phyloP scores from a whole-genome alignment of 192 early-diverging fungal species.

The Podila horticola region DNA sequence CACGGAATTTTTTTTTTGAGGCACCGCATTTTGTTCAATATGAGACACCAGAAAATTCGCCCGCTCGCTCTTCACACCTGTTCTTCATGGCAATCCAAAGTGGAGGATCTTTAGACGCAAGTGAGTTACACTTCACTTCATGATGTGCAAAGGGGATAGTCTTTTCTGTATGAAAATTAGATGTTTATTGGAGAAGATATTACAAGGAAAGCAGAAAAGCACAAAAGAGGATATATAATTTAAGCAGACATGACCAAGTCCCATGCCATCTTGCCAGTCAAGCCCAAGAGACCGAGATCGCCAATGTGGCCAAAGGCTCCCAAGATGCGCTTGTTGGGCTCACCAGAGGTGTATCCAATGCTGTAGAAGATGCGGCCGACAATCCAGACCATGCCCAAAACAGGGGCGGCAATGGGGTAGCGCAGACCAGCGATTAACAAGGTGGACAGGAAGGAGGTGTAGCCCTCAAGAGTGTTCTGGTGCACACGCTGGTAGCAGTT shows the following conservation, averaged over 20 bases:
- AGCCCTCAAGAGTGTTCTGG: slow-evolving; percentile 77
- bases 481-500: slow-evolving; percentile 77
- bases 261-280: slow-evolving; percentile 51
- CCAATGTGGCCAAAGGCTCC: slow-evolving; percentile 66
- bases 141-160: too few species aligned
- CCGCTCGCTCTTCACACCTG: too few species aligned
- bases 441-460: slow-evolving; percentile 57
- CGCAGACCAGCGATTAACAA: slow-evolving; percentile 62
- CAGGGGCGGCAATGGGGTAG: slow-evolving; percentile 65
- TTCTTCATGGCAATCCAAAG: too few species aligned
- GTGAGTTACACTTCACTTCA: too few species aligned
- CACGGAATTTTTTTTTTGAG: too few species aligned
- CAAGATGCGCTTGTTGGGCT: slow-evolving; percentile 64
- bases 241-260: slow-evolving; percentile 47
- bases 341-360: slow-evolving; percentile 65
- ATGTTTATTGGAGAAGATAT: not conserved
- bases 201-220: not conserved
- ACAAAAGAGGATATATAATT: not conserved
- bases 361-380: slow-evolving; percentile 61
- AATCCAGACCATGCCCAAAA: slow-evolving; percentile 62
- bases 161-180: too few species aligned
- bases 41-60: too few species aligned
- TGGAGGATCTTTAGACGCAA: too few species aligned
- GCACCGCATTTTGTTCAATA: too few species aligned
- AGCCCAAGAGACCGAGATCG: slow-evolving; percentile 57